Evolutionary conservation across 768 basidiomycete species (phyloP).

Genomic region (Tricholoma sp.): DNA sequence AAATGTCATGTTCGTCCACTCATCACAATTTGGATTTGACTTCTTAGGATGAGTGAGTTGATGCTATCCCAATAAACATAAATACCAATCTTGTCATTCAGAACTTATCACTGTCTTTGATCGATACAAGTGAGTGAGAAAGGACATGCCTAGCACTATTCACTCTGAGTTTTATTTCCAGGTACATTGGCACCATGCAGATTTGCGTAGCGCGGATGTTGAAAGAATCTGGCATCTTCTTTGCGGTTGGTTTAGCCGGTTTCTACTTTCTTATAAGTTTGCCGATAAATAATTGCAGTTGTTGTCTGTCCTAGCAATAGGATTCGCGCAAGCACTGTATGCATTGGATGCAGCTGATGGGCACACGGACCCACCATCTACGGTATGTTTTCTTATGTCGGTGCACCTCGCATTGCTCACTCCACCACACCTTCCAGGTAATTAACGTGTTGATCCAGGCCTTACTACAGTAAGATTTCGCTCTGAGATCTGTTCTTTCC

Average conservation of each 20-base stretch:
- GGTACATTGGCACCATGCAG: slow-evolving; percentile 89
- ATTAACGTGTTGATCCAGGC: slow-evolving; percentile 74
- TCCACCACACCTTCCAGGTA: slow-evolving; percentile 37
- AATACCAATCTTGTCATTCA: slow-evolving; percentile 22
- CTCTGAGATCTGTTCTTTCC: background rate
- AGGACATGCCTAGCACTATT: background rate
- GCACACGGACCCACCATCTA: slow-evolving; percentile 43
- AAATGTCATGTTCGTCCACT: background rate
- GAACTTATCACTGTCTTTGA: slow-evolving; percentile 80
- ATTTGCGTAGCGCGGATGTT: slow-evolving; percentile 93
- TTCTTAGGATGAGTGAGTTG: slow-evolving; percentile 73
- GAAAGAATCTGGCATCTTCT: slow-evolving; percentile 89
- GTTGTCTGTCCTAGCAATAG: slow-evolving; percentile 74
- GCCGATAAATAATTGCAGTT: slow-evolving; percentile 39
- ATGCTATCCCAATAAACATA: background rate
- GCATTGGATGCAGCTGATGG: slow-evolving; percentile 93
- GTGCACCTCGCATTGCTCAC: background rate
- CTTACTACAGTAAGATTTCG: slow-evolving; percentile 59
- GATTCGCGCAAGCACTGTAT: slow-evolving; percentile 83
- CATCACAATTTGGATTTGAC: background rate
- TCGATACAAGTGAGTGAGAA: slow-evolving; percentile 62
- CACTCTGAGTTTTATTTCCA: slow-evolving; percentile 16
- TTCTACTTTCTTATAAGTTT: slow-evolving; percentile 1
- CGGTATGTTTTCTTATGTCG: slow-evolving; percentile 30
- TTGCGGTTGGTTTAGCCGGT: slow-evolving; percentile 55